Evolutionary conservation across 192 early-diverging fungal species (phyloP).

Genomic region (Kappamyces sp.): DNA sequence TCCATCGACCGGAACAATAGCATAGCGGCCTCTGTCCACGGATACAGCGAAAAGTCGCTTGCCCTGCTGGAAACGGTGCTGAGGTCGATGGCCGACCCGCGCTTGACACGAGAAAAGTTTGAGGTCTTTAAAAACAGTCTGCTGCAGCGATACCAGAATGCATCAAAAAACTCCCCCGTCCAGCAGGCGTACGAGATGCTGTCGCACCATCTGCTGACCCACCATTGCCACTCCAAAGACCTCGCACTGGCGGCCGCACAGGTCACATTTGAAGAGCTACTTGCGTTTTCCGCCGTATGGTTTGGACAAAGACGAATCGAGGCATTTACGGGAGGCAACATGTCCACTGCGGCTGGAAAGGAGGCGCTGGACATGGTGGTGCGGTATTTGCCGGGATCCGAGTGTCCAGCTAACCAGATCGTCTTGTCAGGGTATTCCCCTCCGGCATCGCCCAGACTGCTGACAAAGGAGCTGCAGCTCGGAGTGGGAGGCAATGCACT

Average conservation of each 20-base stretch:
- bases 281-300: constrained; percentile 11
- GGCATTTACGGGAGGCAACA: constrained; percentile 33
- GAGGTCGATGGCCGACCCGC: constrained; percentile 17
- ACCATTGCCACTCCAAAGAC: constrained; percentile 18
- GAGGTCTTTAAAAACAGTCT: constrained; percentile 23
- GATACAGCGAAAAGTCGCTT: constrained; percentile 27
- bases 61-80: constrained; percentile 21
- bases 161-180: constrained; percentile 24
- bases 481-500: constrained; percentile 34
- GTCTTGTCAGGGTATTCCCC: no score
- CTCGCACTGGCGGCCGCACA: constrained; percentile 21
- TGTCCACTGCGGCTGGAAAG: constrained; percentile 11
- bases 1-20: constrained; percentile 19
- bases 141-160: constrained; percentile 22
- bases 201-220: constrained; percentile 16
- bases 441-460: constrained; percentile 13
- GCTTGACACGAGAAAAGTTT: constrained; percentile 17
- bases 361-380: constrained; percentile 16
- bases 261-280: constrained; percentile 18
- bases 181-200: constrained; percentile 27
- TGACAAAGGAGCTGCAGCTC: constrained; percentile 6
- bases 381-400: constrained; percentile 7
- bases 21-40: constrained; percentile 25
- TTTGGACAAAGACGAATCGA: constrained; percentile 26
- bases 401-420: constrained; percentile 17